These are phyloP conservation scores for Leishmania amazonensis DNA, from an alignment of 208 protist genomes.

Conservation along the genomic window DNA sequence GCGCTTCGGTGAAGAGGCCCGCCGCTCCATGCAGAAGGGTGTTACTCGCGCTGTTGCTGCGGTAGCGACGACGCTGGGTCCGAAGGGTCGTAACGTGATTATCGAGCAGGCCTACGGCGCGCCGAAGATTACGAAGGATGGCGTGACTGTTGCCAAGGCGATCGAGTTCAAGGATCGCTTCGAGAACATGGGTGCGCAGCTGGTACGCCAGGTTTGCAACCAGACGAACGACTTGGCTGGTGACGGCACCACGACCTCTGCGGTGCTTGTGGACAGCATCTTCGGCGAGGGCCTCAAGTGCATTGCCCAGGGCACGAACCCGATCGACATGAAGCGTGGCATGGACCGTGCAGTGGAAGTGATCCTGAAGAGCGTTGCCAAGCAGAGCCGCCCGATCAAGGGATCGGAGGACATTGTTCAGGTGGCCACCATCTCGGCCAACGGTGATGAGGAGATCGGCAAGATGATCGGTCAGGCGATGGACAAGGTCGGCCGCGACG, in stretches of 20 bases:
- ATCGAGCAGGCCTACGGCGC: slow-evolving; percentile 98
- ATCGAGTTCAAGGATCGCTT: slow-evolving; percentile 98
- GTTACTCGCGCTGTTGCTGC: slow-evolving; percentile 96
- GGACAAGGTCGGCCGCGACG: slow-evolving; percentile 99
- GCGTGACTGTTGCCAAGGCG: slow-evolving; percentile 99
- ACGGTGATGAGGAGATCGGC: slow-evolving; percentile 98
- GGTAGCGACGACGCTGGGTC: slow-evolving; percentile 97
- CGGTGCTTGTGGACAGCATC: slow-evolving; percentile 98
- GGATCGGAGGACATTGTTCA: slow-evolving; percentile 96
- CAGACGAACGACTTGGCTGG: slow-evolving; percentile 98
- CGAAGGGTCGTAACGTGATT: slow-evolving; percentile 99
- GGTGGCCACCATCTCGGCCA: slow-evolving; percentile 99
- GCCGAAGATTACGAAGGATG: slow-evolving; percentile 99
- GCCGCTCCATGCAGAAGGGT: slow-evolving; percentile 94
- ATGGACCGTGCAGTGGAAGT: slow-evolving; percentile 64
- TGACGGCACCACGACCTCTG: slow-evolving; percentile 99
- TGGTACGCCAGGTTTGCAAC: slow-evolving; percentile 96
- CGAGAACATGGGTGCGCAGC: slow-evolving; percentile 99
- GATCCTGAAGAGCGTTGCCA: too few species aligned
- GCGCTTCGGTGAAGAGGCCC: slow-evolving; percentile 93
- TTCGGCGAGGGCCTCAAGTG: slow-evolving; percentile 97
- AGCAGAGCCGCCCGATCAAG: slow-evolving; percentile 93
- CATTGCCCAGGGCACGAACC: slow-evolving; percentile 98
- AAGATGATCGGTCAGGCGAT: slow-evolving; percentile 98
- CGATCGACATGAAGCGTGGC: slow-evolving; percentile 98